Evolutionary conservation across 305 asterid species (phyloP).

Genomic region (Petunia hybrid): DNA sequence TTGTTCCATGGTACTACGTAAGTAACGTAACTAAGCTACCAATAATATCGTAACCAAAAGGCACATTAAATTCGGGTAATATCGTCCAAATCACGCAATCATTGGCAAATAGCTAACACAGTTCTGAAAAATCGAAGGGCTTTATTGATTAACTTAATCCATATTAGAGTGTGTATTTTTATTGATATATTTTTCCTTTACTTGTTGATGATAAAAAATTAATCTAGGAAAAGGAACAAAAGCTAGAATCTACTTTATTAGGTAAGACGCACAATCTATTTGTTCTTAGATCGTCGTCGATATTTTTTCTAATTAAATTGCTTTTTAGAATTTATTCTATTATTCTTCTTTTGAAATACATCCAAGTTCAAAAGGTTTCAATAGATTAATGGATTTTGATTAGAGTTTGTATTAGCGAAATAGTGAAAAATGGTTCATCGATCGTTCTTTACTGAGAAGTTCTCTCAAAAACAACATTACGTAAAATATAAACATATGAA

Average conservation of each 20-base stretch:
- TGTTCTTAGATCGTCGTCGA: neutral
- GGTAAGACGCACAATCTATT: neutral
- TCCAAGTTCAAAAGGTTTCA: neutral
- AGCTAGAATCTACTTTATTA: neutral
- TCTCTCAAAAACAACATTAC: neutral
- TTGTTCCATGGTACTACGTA: neutral
- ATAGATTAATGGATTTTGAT: neutral
- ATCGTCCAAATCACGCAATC: conserved; percentile 24
- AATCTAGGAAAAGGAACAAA: neutral
- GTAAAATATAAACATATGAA: neutral
- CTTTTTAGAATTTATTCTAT: neutral
- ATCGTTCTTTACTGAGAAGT: neutral
- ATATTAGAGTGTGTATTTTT: neutral
- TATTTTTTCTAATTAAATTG: conserved; percentile 1
- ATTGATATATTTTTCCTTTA: neutral
- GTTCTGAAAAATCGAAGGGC: neutral
- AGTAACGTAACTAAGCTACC: neutral
- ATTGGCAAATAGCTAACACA: neutral
- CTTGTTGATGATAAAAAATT: neutral
- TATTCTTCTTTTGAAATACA: neutral
- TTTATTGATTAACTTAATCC: neutral
- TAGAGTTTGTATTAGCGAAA: neutral
- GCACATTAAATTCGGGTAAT: conserved; percentile 18
- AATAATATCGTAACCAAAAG: conserved; percentile 21
- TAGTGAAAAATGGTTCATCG: neutral